A percentile compares a stretch with the other conserved stretches of the same genome.
phyloP scores from a whole-genome alignment of 306 rosid genomes.

The Lathyrus tuberosus region DNA sequence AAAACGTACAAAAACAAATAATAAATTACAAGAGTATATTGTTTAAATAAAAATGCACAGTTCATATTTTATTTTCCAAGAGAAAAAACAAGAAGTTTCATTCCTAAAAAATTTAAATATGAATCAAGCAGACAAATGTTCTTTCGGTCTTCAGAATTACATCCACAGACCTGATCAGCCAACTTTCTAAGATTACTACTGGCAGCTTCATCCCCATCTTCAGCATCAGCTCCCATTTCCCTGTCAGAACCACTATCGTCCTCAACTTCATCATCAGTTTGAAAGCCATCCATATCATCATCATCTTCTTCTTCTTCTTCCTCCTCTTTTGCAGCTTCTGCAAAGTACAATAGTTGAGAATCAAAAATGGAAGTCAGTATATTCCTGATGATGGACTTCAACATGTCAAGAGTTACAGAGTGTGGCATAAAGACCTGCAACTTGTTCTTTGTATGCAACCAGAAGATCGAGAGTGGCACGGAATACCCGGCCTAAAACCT shows the following conservation, averaged over 20 bases:
- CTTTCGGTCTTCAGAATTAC: neutral
- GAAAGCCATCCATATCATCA: constrained; percentile 87
- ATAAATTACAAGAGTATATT: neutral
- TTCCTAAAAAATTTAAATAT: constrained; percentile 4
- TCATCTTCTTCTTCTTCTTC: constrained; percentile 54
- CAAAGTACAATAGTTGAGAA: constrained; percentile 31
- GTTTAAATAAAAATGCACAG: neutral
- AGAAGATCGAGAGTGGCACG: constrained; percentile 85
- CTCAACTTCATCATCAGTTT: constrained; percentile 80
- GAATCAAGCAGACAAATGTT: constrained; percentile 18
- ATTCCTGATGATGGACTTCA: constrained; percentile 3
- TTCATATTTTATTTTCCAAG: neutral
- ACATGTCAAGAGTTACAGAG: constrained; percentile 5
- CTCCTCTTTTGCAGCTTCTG: constrained; percentile 87
- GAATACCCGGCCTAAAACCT: constrained; percentile 87
- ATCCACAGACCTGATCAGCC: constrained; percentile 75
- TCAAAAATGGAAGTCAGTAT: constrained; percentile 3
- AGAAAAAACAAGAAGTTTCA: constrained; percentile 3
- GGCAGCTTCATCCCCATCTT: constrained; percentile 90
- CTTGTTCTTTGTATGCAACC: constrained; percentile 95
- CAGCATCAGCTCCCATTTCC: constrained; percentile 90
- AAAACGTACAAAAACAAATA: constrained; percentile 5
- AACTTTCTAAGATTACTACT: constrained; percentile 67
- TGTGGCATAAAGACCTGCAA: constrained; percentile 63
- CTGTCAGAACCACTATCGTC: constrained; percentile 78